Conservation (phyloP, 768 basidiomycete species). For the Hortiboletus flavorubellus region DNA sequence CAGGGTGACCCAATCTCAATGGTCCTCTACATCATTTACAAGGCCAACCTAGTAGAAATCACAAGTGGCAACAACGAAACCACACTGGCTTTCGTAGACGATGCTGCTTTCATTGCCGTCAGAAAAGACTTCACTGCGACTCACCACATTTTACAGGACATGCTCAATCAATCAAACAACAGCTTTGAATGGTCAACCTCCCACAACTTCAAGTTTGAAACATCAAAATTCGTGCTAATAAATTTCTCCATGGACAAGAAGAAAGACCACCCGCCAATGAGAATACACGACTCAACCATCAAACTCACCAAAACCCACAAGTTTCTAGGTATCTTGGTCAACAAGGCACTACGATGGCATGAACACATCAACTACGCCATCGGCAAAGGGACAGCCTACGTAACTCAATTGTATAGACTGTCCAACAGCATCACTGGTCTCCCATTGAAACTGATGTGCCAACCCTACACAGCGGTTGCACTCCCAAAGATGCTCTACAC, state of each 20-base stretch:
- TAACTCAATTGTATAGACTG: background rate
- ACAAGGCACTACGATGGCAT: background rate
- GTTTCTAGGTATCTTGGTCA: background rate
- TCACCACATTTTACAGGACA: constrained; percentile 13
- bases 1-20: constrained; percentile 35
- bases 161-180: constrained; percentile 23
- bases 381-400: background rate
- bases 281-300: background rate
- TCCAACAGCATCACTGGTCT: background rate
- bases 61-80: constrained; percentile 16
- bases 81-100: constrained; percentile 30
- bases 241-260: background rate
- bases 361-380: background rate
- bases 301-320: background rate
- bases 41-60: constrained; percentile 17
- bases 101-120: constrained; percentile 25
- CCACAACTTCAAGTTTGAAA: constrained; percentile 26
- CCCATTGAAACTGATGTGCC: background rate
- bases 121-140: constrained; percentile 23
- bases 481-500: background rate
- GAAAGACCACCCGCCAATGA: background rate
- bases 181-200: constrained; percentile 11
- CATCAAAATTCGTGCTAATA: constrained; percentile 18
- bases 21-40: constrained; percentile 33
- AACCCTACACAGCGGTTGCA: background rate